Conservation (phyloP, 1,139 yeast species). For the Blastobotrys serpentis region DNA sequence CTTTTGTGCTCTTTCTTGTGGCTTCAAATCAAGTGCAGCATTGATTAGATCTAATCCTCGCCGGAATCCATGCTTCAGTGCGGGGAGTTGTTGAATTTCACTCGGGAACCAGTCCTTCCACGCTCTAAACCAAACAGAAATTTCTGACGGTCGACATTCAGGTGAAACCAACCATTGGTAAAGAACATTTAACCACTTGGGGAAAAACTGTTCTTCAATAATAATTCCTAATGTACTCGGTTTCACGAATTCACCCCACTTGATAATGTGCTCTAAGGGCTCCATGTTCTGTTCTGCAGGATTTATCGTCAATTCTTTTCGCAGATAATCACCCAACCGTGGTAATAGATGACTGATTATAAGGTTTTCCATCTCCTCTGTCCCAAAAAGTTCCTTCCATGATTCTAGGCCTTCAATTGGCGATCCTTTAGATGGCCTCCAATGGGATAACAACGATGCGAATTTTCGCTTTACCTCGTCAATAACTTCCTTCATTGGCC, state of each 20-base stretch:
- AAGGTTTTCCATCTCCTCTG: slow-evolving; percentile 31
- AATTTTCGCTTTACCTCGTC: slow-evolving; percentile 38
- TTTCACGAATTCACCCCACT: slow-evolving; percentile 33
- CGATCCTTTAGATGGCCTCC: slow-evolving; percentile 38
- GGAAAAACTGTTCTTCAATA: slow-evolving; percentile 35
- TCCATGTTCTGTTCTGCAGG: slow-evolving; percentile 36
- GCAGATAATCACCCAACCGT: slow-evolving; percentile 34
- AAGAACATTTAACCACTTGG: slow-evolving; percentile 36
- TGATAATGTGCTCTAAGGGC: slow-evolving; percentile 27
- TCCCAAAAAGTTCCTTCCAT: slow-evolving; percentile 44
- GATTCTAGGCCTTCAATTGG: slow-evolving; percentile 37
- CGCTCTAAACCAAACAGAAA: slow-evolving; percentile 36
- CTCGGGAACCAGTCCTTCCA: slow-evolving; percentile 35
- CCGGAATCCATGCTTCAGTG: slow-evolving; percentile 30
- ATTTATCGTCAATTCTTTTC: slow-evolving; percentile 30
- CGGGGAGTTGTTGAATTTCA: slow-evolving; percentile 25
- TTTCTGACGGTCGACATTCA: slow-evolving; percentile 24
- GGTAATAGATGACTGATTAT: slow-evolving; percentile 37
- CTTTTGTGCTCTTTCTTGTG: slow-evolving; percentile 8
- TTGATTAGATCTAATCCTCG: slow-evolving; percentile 40
- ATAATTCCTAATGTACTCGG: slow-evolving; percentile 30
- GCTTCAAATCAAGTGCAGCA: slow-evolving; percentile 33
- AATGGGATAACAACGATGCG: slow-evolving; percentile 33
- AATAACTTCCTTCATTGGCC: slow-evolving; percentile 25
- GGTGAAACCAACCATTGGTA: slow-evolving; percentile 34